phyloP scores from a whole-genome alignment of 306 rosid species.

The Adenanthera pavonina region DNA sequence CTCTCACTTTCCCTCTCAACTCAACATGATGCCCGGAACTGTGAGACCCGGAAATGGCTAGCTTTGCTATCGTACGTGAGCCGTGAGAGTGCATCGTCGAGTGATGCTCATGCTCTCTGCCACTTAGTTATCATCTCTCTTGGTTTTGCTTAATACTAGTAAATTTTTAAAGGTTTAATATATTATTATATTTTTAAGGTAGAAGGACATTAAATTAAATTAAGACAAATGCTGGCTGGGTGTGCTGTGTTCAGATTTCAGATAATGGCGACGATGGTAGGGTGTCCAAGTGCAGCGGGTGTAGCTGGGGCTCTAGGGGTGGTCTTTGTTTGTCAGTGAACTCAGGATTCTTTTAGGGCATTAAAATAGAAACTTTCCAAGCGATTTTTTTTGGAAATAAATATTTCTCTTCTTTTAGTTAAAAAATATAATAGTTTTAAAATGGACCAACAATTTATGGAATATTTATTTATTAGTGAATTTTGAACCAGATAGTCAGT shows the following conservation, averaged over 20 bases:
- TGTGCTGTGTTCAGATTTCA: not conserved
- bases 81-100: conserved; percentile 17
- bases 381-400: not conserved
- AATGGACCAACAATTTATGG: too few species aligned
- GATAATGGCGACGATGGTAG: not conserved
- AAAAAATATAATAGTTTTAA: too few species aligned
- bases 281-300: conserved; percentile 10
- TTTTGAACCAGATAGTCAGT: too few species aligned
- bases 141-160: too few species aligned
- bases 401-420: too few species aligned
- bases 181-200: too few species aligned
- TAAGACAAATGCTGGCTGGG: not conserved
- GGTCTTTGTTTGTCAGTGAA: conserved; percentile 39
- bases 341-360: not conserved
- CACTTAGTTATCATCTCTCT: not conserved
- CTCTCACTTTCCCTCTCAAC: not conserved
- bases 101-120: not conserved
- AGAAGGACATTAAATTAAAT: not conserved
- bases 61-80: conserved; percentile 20
- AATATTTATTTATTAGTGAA: too few species aligned
- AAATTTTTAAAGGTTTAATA: too few species aligned
- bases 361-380: conserved; percentile 33
- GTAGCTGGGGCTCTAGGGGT: conserved; percentile 27
- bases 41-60: conserved; percentile 21
- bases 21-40: conserved; percentile 48